Percentiles rank a stretch among this genome's conserved stretches.
phyloP scores from a whole-genome alignment of 805 yeast species.

The Candida krabiensis region DNA sequence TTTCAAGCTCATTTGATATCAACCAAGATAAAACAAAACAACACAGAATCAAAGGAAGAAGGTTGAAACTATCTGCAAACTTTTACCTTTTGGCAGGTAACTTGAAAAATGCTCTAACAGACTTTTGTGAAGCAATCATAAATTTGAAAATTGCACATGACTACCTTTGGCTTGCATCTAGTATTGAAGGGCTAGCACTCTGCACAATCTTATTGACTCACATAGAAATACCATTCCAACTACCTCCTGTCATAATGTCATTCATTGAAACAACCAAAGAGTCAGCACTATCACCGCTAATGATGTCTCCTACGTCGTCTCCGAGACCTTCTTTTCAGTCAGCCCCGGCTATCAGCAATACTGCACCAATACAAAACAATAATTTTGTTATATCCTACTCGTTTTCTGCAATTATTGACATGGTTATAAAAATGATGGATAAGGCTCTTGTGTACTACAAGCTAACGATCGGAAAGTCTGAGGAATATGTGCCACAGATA shows the following conservation, averaged over 20 bases:
- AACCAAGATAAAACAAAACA: constrained; percentile 34
- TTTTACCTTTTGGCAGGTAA: constrained; percentile 81
- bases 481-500: constrained; percentile 79
- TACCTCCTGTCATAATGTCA: constrained; percentile 37
- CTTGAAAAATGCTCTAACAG: constrained; percentile 63
- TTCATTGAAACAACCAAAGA: constrained; percentile 28
- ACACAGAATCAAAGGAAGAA: constrained; percentile 65
- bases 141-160: constrained; percentile 65
- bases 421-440: constrained; percentile 38
- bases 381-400: constrained; percentile 20
- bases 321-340: constrained; percentile 49
- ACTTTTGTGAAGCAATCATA: constrained; percentile 71
- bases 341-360: constrained; percentile 15
- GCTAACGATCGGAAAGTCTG: constrained; percentile 53
- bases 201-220: constrained; percentile 60
- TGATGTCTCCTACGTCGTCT: constrained; percentile 37
- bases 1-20: constrained; percentile 32
- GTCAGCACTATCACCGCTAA: constrained; percentile 18
- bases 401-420: constrained; percentile 30
- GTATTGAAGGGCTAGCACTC: constrained; percentile 79
- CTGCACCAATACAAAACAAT: constrained; percentile 7
- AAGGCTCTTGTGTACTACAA: constrained; percentile 46
- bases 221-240: constrained; percentile 50
- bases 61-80: constrained; percentile 71
- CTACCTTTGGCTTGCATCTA: constrained; percentile 82